Evolutionary conservation across 2,329 filamentous ascomycete species (phyloP).

Genomic region (Nemania sp.): DNA sequence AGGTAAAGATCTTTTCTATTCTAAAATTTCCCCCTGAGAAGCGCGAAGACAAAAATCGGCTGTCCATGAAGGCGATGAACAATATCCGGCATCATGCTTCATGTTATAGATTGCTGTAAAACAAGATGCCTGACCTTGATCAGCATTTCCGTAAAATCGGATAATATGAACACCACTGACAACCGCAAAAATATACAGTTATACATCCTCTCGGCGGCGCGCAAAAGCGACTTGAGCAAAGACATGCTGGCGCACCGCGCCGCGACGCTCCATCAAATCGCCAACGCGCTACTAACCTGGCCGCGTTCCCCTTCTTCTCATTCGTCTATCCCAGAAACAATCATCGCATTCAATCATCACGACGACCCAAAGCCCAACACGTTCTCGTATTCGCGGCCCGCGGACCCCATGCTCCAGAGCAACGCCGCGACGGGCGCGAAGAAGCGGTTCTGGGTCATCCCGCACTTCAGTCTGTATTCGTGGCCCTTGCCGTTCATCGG

Average conservation of each 20-base stretch:
- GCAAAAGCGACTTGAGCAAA: slow-evolving; percentile 45
- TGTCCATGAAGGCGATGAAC: too few relatives aligned
- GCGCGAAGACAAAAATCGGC: too few relatives aligned
- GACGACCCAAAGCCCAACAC: slow-evolving; percentile 50
- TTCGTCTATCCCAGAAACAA: slow-evolving; percentile 45
- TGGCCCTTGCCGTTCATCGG: slow-evolving; percentile 56
- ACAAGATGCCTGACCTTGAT: too few relatives aligned
- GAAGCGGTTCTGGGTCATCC: slow-evolving; percentile 51
- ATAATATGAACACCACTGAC: too few relatives aligned
- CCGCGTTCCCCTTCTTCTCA: slow-evolving; percentile 37
- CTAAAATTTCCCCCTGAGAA: too few relatives aligned
- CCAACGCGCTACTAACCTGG: slow-evolving; percentile 55
- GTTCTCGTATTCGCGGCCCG: slow-evolving; percentile 53
- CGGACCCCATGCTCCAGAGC: slow-evolving; percentile 40
- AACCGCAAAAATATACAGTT: slow-evolving; percentile 45
- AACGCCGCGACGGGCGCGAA: neutral
- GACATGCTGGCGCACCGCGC: slow-evolving; percentile 53
- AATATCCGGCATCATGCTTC: too few relatives aligned
- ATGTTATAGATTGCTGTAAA: too few relatives aligned
- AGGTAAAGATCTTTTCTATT: slow-evolving; percentile 36
- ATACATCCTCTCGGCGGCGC: slow-evolving; percentile 49
- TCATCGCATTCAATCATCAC: slow-evolving; percentile 56
- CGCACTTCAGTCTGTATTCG: slow-evolving; percentile 60
- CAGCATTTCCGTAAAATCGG: too few relatives aligned
- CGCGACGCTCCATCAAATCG: slow-evolving; percentile 57